phyloP scores from a whole-genome alignment of 768 basidiomycete genomes.

The Boletus subparvulus region DNA sequence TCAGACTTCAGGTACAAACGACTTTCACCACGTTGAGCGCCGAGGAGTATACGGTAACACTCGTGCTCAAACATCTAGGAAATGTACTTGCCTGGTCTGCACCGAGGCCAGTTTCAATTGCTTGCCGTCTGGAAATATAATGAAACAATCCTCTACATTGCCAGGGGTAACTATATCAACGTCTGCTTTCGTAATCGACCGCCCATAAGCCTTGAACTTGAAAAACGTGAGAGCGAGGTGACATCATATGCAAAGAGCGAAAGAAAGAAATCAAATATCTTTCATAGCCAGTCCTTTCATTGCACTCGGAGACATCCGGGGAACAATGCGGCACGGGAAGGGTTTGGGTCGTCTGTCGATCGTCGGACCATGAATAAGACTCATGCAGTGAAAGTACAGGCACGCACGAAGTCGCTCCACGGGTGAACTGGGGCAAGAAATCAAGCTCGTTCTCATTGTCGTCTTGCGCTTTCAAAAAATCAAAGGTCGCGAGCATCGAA shows the following conservation, averaged over 20 bases:
- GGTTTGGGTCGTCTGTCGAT: conserved; percentile 20
- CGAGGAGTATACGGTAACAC: background rate
- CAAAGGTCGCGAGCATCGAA: conserved; percentile 24
- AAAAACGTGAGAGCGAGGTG: background rate
- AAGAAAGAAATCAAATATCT: conserved; percentile 1
- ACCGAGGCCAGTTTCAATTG: background rate
- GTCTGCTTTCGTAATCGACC: background rate
- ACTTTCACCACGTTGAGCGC: background rate
- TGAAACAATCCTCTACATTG: background rate
- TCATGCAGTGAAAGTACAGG: background rate
- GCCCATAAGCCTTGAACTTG: background rate
- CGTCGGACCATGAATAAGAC: background rate
- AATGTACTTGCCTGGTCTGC: conserved; percentile 10
- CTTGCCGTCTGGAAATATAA: background rate
- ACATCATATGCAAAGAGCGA: background rate
- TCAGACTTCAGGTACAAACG: background rate
- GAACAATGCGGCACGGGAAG: conserved; percentile 23
- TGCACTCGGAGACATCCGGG: conserved; percentile 11
- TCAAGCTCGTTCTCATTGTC: conserved; percentile 23
- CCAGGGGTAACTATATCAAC: background rate
- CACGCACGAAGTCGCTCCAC: conserved; percentile 21
- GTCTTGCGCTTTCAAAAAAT: conserved; percentile 25
- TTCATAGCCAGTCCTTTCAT: conserved; percentile 14
- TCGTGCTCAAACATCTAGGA: background rate
- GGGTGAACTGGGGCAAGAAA: conserved; percentile 23